These are phyloP conservation scores for Daphne laureola DNA, from an alignment of 441 rosid genomes.

Conservation along the genomic window DNA sequence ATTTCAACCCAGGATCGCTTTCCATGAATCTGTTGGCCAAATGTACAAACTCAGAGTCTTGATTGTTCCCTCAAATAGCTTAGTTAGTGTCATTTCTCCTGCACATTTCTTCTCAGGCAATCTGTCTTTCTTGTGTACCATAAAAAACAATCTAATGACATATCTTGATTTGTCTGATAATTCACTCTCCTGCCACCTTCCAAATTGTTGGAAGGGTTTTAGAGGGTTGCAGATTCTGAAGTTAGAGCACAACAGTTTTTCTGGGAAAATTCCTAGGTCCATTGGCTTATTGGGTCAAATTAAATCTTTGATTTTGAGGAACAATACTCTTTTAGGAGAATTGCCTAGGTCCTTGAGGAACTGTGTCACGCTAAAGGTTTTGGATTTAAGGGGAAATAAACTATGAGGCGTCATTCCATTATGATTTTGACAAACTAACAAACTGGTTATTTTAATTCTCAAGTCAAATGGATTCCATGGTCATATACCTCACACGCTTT, in stretches of 20 bases:
- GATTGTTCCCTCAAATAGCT: conserved; percentile 12
- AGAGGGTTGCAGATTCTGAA: conserved; percentile 1
- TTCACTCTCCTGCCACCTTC: conserved; percentile 15
- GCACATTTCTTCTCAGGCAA: conserved; percentile 12
- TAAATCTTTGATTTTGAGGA: conserved; percentile 11
- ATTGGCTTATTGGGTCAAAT: neutral
- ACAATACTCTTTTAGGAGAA: conserved; percentile 20
- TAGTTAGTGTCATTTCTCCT: conserved; percentile 17
- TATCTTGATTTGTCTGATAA: conserved; percentile 10
- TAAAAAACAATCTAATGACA: neutral
- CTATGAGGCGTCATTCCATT: conserved; percentile 19
- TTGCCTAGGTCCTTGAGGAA: conserved; percentile 20
- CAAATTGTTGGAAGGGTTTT: conserved; percentile 20
- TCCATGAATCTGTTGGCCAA: conserved; percentile 15
- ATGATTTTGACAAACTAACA: conserved; percentile 18
- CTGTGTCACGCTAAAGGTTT: neutral
- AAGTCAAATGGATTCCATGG: conserved; percentile 18
- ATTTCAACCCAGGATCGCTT: too few relatives aligned
- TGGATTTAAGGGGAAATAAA: conserved; percentile 19
- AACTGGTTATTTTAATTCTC: conserved; percentile 8
- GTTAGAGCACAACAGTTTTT: conserved; percentile 16
- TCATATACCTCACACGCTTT: conserved; percentile 13
- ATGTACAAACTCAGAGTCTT: conserved; percentile 14
- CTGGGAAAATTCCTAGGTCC: conserved; percentile 16
- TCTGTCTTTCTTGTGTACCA: conserved; percentile 10